Conservation (phyloP, 2,329 filamentous ascomycete species). For the Clonostachys rhizophaga region DNA sequence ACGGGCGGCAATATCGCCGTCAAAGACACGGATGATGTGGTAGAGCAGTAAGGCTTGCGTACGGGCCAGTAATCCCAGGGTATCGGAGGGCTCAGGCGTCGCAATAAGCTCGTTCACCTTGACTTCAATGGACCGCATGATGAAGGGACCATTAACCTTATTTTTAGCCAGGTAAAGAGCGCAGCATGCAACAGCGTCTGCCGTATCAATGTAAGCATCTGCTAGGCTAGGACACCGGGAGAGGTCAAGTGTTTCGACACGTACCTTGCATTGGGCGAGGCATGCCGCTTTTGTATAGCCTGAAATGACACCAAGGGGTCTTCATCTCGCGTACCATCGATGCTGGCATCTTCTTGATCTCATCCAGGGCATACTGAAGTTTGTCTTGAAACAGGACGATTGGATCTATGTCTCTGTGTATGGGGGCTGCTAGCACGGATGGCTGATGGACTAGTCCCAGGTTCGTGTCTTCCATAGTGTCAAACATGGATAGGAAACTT, state of each 20-base stretch:
- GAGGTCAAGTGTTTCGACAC: not conserved
- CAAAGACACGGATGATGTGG: slow-evolving; percentile 43
- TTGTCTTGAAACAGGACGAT: slow-evolving; percentile 20
- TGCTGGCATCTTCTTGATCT: slow-evolving; percentile 42
- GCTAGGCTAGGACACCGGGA: not conserved
- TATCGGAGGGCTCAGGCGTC: slow-evolving; percentile 18
- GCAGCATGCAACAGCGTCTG: slow-evolving; percentile 48
- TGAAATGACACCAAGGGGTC: slow-evolving; percentile 48
- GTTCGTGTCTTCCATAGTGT: not conserved
- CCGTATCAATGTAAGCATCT: not conserved
- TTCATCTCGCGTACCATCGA: slow-evolving; percentile 41
- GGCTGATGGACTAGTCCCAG: slow-evolving; percentile 13
- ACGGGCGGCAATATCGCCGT: slow-evolving; percentile 38
- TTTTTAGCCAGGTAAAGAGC: slow-evolving; percentile 47
- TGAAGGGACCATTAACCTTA: slow-evolving; percentile 35
- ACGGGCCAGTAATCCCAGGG: slow-evolving; percentile 27
- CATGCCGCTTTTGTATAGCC: slow-evolving; percentile 46
- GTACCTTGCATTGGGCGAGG: slow-evolving; percentile 44
- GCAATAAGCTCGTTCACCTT: slow-evolving; percentile 35
- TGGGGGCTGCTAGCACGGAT: slow-evolving; percentile 12
- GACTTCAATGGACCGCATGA: slow-evolving; percentile 41
- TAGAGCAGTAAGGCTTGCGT: slow-evolving; percentile 44
- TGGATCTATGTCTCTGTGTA: slow-evolving; percentile 10
- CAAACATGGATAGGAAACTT: not conserved
- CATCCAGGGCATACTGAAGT: slow-evolving; percentile 39